Percentiles rank a stretch among this genome's conserved stretches.
phyloP scores from a whole-genome alignment of 805 yeast genomes.

The Teunomyces pallodes region DNA sequence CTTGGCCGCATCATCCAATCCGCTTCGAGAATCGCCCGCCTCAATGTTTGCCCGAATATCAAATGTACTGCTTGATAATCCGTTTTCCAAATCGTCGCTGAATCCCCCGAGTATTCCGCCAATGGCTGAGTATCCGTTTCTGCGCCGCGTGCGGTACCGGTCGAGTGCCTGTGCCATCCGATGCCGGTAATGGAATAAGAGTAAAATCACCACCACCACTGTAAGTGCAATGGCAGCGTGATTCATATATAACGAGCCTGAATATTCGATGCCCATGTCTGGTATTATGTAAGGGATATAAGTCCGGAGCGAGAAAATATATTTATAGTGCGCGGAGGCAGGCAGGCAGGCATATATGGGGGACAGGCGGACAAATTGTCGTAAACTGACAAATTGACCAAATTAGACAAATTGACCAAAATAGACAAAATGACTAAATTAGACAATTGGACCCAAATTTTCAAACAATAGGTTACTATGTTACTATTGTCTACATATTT shows the following conservation, averaged over 20 bases:
- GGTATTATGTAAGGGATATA: background rate
- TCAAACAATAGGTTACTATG: too few species aligned
- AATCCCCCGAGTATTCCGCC: conserved; percentile 15
- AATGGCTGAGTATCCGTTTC: conserved; percentile 28
- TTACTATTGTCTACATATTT: too few species aligned
- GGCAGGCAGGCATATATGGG: too few species aligned
- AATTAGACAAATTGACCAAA: too few species aligned
- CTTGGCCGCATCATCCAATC: conserved; percentile 57
- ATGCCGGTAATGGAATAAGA: conserved; percentile 32
- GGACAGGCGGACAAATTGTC: too few species aligned
- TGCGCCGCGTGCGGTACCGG: conserved; percentile 24
- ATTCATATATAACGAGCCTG: conserved; percentile 8
- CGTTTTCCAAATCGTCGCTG: conserved; percentile 48
- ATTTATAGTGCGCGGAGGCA: conserved; percentile 10
- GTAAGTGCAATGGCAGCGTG: conserved; percentile 14
- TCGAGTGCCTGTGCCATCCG: conserved; percentile 26
- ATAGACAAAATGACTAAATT: too few species aligned
- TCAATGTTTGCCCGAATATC: conserved; percentile 44
- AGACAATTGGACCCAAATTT: too few species aligned
- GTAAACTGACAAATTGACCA: too few species aligned
- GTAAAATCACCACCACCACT: conserved; percentile 14
- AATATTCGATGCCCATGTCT: background rate
- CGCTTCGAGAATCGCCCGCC: conserved; percentile 55
- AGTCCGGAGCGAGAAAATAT: background rate
- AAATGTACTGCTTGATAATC: conserved; percentile 59